These are phyloP conservation scores for Suillus fuscotomentosus DNA, from an alignment of 768 basidiomycete genomes.

Conservation along the genomic window DNA sequence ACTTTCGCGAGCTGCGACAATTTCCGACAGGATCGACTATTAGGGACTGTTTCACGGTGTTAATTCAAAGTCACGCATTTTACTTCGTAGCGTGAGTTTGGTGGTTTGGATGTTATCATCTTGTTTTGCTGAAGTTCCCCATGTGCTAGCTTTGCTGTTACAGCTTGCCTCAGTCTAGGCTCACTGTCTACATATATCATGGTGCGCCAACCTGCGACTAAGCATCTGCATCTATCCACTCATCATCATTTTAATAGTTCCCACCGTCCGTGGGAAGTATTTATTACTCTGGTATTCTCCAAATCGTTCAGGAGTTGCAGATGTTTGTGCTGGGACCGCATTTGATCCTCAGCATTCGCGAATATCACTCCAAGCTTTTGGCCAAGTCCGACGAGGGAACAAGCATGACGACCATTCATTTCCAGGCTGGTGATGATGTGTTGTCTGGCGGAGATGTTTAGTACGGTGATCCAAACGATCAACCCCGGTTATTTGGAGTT, in stretches of 20 bases:
- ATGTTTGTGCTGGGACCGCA: background rate
- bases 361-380: background rate
- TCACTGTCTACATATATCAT: background rate
- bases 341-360: background rate
- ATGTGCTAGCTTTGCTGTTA: background rate
- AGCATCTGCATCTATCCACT: background rate
- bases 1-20: background rate
- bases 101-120: background rate
- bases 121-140: background rate
- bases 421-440: background rate
- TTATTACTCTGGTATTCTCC: rapidly evolving
- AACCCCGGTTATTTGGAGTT: background rate
- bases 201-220: background rate
- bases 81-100: background rate
- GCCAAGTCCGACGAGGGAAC: background rate
- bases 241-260: background rate
- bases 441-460: background rate
- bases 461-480: background rate
- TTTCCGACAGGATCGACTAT: background rate
- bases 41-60: background rate
- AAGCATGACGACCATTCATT: background rate
- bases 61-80: background rate
- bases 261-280: background rate
- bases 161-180: background rate
- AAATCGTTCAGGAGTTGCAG: background rate